Percentiles rank a stretch among this genome's conserved stretches.
Conservation (phyloP, 148 eudicot genomes). For the Vaccinium vitisidaea region DNA sequence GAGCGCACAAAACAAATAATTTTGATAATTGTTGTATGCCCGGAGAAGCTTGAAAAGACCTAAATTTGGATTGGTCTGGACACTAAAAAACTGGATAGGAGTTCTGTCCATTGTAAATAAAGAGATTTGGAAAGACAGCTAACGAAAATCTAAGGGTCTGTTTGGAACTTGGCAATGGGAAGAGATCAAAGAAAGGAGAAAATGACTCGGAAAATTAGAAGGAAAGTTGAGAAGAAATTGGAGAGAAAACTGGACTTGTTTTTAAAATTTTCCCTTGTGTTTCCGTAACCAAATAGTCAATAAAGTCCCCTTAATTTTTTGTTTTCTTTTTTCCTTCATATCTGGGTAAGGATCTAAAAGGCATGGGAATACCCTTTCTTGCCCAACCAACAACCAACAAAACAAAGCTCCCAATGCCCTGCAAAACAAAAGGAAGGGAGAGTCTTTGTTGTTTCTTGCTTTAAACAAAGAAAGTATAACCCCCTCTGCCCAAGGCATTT, state of each 20-base stretch:
- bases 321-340: constrained; percentile 10
- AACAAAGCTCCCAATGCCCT: constrained; percentile 22
- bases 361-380: constrained; percentile 36
- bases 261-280: no score
- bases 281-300: neutral
- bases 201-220: no score
- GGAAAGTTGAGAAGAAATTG: no score
- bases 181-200: no score
- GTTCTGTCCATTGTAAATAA: neutral
- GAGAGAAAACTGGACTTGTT: no score
- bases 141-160: neutral
- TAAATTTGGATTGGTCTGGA: no score
- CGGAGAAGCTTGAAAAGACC: no score
- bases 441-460: constrained; percentile 14
- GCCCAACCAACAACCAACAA: constrained; percentile 40
- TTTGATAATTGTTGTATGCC: no score
- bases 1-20: no score
- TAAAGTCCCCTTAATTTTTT: no score
- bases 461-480: neutral
- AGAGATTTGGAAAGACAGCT: neutral
- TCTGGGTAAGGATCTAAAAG: constrained; percentile 23
- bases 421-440: constrained; percentile 5
- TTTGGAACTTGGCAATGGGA: no score
- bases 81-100: no score
- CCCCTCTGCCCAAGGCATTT: constrained; percentile 14